Evolutionary conservation across 345 rosid species (phyloP).

Genomic region (Gossypium longicalyx): DNA sequence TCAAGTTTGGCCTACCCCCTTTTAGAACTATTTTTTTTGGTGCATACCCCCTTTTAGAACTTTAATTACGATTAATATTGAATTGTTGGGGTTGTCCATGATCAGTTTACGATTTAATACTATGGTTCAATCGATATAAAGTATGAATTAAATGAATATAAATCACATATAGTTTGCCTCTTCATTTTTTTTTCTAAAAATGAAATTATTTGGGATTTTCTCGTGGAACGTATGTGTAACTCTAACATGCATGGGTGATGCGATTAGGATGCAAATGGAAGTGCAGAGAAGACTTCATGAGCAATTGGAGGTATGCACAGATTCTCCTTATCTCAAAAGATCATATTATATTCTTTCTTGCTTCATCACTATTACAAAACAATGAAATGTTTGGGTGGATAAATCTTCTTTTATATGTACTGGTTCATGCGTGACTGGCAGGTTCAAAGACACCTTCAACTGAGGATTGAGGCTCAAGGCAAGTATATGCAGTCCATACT

Average conservation of each 20-base stretch:
- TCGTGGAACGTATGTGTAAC: constrained; percentile 34
- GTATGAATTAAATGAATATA: no score
- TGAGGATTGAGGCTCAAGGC: constrained; percentile 98
- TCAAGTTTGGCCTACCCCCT: not conserved
- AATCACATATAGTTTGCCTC: not conserved
- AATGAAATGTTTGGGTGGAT: no score
- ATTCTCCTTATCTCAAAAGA: not conserved
- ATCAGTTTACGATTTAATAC: no score
- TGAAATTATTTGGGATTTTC: constrained; percentile 18
- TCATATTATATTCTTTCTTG: not conserved
- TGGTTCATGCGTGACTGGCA: constrained; percentile 47
- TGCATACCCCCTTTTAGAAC: not conserved
- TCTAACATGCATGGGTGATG: constrained; percentile 49
- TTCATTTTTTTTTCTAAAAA: not conserved
- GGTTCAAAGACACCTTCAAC: constrained; percentile 95
- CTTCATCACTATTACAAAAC: not conserved
- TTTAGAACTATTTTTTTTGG: not conserved
- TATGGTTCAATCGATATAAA: no score
- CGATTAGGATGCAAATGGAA: constrained; percentile 98
- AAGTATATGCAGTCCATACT: constrained; percentile 95
- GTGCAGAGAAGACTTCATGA: constrained; percentile 98
- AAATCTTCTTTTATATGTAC: not conserved
- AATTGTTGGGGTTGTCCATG: not conserved
- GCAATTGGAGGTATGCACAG: constrained; percentile 75
- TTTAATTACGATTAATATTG: not conserved